Evolutionary conservation across 2,329 filamentous ascomycete genomes (phyloP), one percentile per base, ranked within the genome.

Genomic region (Pseudohalonectria lignicola): DNA sequence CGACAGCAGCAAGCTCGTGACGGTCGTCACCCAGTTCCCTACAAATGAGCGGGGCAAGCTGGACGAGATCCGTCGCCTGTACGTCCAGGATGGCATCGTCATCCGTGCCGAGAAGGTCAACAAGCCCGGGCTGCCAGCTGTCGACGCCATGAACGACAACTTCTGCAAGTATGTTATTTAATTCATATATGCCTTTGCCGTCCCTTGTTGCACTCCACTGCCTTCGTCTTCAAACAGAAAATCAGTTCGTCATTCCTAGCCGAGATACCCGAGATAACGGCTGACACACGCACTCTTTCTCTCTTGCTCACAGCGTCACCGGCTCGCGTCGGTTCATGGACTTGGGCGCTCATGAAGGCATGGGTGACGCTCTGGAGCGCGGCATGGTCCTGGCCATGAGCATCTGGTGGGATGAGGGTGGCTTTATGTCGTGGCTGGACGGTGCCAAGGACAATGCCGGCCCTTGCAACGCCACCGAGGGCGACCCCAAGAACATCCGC

Each of bases 361-460:
- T 78, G 68, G 64, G 66, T 36, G 49, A 62, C 6, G 68, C 68
- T 8, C 54, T 78, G 37, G 37, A 41, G 8, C 43, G 52, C 4
- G 53, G 53, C 23, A 69, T 69, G 65, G 64, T 67, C 1, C 52
- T 69, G 28, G 56, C 59, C 12, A 60, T 72, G 46, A 59, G 54
- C 45, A 57, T 72, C 36, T 71, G 67, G 67, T 66, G 64, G 52
- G 66, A 68, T 42, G 54, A 59, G 6, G 49, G 56, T 7, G 57
- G 56, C 17, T 64, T 59, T 36, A 71, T 72, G 68, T 55, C 60
- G 18, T 71, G 68, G 68, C 53, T 72, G 18, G 67, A 72, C 42
- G 55, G 59, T 36, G 49, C 59, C 3, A 56, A 49, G 21, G 48
- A 63, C 7, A 68, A 69, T 20, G 47, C 63, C 4, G 69, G 70